Percentiles rank a stretch among this genome's conserved stretches.
These are phyloP conservation scores for Pseudogymnoascus sp. DNA, from an alignment of 2,329 filamentous ascomycete genomes.

Conservation along the genomic window DNA sequence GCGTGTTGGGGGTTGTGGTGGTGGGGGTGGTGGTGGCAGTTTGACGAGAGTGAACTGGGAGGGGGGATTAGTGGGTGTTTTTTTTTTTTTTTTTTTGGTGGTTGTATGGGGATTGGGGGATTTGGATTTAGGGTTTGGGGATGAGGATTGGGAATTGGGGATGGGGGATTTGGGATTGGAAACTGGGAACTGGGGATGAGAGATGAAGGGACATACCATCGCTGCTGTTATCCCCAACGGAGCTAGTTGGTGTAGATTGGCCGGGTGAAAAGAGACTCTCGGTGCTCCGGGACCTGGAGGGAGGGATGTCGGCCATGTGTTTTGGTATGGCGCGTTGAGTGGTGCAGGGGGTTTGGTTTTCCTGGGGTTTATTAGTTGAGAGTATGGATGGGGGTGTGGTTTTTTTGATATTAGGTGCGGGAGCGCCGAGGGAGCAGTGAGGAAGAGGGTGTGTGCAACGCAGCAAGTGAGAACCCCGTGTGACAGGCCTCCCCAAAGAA, in stretches of 20 bases:
- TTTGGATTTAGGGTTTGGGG: background rate
- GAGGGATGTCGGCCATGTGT: background rate
- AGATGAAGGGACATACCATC: background rate
- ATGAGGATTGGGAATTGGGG: too few relatives aligned
- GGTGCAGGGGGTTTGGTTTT: background rate
- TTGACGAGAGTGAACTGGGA: background rate
- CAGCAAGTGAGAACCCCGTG: background rate
- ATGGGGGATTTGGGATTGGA: too few relatives aligned
- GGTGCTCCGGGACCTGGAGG: background rate
- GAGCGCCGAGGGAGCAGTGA: background rate
- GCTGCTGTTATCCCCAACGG: background rate
- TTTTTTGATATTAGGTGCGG: background rate
- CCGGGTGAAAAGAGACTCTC: background rate
- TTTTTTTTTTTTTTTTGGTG: background rate
- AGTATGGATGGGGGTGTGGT: background rate
- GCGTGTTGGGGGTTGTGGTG: background rate
- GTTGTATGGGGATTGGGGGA: too few relatives aligned
- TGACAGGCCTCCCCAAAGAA: background rate
- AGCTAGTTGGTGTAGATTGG: background rate
- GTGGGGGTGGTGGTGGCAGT: background rate
- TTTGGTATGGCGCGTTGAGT: background rate
- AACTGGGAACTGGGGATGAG: background rate
- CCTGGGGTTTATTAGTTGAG: background rate
- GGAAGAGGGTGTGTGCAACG: background rate
- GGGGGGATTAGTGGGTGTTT: background rate